Percentiles rank a stretch among this genome's conserved stretches.
phyloP scores from a whole-genome alignment of 352 stramenopile species.

The Phytophthora pistaciae region DNA sequence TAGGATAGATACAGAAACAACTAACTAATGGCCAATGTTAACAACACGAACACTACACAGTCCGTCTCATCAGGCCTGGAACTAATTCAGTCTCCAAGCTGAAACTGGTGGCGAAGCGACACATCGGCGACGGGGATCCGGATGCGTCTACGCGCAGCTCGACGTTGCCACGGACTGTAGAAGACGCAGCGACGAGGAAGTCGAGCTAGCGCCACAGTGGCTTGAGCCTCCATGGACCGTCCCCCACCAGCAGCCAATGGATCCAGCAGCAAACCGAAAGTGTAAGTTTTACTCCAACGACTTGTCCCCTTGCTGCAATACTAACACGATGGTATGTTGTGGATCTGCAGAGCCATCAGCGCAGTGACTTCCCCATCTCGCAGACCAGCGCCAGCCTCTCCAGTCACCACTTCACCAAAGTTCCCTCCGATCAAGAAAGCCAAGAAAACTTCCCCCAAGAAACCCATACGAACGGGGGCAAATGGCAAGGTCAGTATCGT shows the following conservation, averaged over 20 bases:
- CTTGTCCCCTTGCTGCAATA: neutral
- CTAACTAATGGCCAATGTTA: neutral
- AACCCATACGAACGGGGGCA: constrained; percentile 1
- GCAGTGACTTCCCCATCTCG: constrained; percentile 19
- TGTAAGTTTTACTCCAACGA: constrained; percentile 9
- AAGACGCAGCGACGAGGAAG: constrained; percentile 2
- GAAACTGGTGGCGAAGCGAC: constrained; percentile 32
- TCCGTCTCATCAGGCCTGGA: neutral
- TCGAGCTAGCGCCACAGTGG: neutral
- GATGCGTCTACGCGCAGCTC: constrained; percentile 20
- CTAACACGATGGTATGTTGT: neutral
- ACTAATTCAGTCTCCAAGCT: constrained; percentile 19
- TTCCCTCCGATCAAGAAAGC: constrained; percentile 40
- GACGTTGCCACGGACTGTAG: constrained; percentile 8
- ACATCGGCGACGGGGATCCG: constrained; percentile 5
- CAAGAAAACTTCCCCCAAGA: constrained; percentile 28
- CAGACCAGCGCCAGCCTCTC: constrained; percentile 6
- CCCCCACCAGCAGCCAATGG: constrained; percentile 14
- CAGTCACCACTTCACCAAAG: constrained; percentile 11
- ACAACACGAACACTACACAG: neutral
- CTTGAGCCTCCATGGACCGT: constrained; percentile 22
- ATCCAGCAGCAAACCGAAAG: constrained; percentile 22
- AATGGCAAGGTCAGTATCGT: constrained; percentile 25
- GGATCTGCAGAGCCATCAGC: neutral
- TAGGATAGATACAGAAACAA: constrained; percentile 6